A percentile compares a stretch with the other conserved stretches of the same genome.
These are phyloP conservation scores for Dalechampia spathulata DNA, from an alignment of 441 rosid species.

Conservation along the genomic window DNA sequence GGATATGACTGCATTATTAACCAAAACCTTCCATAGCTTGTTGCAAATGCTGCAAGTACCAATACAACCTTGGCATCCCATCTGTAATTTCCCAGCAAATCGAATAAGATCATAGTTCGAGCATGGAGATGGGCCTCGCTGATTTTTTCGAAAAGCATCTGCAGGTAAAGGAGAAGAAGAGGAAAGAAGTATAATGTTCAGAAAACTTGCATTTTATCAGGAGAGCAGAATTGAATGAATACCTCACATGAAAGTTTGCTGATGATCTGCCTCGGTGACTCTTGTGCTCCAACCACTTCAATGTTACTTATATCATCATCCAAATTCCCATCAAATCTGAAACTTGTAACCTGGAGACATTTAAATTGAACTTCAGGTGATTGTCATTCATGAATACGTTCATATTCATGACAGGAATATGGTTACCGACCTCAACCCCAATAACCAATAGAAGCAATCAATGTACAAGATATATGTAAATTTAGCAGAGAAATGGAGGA, in stretches of 20 bases:
- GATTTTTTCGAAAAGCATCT: constrained; percentile 41
- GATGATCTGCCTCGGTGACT: constrained; percentile 40
- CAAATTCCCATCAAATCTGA: constrained; percentile 18
- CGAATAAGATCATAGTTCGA: constrained; percentile 49
- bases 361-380: constrained; percentile 8
- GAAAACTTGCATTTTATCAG: neutral
- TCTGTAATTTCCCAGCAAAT: constrained; percentile 45
- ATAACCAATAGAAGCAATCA: no score
- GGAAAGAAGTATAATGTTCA: neutral
- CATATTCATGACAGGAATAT: no score
- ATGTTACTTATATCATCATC: constrained; percentile 22
- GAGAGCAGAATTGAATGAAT: constrained; percentile 5
- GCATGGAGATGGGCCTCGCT: constrained; percentile 33
- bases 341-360: constrained; percentile 34
- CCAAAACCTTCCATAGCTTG: constrained; percentile 51
- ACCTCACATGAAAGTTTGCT: constrained; percentile 45
- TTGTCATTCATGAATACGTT: neutral
- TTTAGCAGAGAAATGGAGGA: constrained; percentile 1
- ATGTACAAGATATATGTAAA: neutral
- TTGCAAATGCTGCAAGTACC: constrained; percentile 61
- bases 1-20: constrained; percentile 41
- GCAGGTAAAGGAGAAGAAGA: constrained; percentile 17
- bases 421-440: no score
- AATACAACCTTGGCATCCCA: constrained; percentile 76
- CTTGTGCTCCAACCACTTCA: constrained; percentile 41